phyloP scores from a whole-genome alignment of 306 rosid genomes.

The Corylus heterophylla region DNA sequence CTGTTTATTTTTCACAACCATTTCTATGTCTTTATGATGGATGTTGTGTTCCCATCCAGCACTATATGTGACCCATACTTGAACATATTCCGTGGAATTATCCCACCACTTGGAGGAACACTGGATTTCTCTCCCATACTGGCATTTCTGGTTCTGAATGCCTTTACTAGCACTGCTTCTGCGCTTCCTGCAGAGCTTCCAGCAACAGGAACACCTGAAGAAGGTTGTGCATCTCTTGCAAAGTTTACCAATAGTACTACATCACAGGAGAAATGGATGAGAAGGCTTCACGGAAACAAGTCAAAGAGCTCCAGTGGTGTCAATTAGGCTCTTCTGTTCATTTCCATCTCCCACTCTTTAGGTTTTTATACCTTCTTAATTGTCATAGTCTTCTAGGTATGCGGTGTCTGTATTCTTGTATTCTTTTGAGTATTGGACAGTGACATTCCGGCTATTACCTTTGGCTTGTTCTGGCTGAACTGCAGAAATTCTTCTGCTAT shows the following conservation, averaged over 20 bases:
- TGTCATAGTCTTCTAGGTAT: conserved; percentile 13
- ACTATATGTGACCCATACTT: conserved; percentile 91
- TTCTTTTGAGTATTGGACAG: neutral
- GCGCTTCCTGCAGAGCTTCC: conserved; percentile 99
- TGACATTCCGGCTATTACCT: neutral
- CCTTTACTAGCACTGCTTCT: conserved; percentile 87
- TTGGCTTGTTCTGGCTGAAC: neutral
- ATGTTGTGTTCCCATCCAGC: conserved; percentile 48
- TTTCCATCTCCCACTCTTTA: conserved; percentile 25
- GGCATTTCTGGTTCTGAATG: conserved; percentile 83
- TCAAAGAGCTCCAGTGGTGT: conserved; percentile 38
- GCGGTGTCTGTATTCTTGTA: neutral
- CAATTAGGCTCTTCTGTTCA: conserved; percentile 29
- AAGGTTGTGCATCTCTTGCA: conserved; percentile 28
- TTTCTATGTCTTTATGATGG: conserved; percentile 2
- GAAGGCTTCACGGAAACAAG: conserved; percentile 64
- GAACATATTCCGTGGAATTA: conserved; percentile 93
- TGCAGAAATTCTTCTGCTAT: neutral
- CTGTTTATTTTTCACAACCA: neutral
- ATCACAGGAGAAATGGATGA: conserved; percentile 81
- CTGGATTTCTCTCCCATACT: conserved; percentile 92
- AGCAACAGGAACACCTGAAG: conserved; percentile 37
- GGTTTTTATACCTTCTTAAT: conserved; percentile 20
- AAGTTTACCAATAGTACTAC: conserved; percentile 37
- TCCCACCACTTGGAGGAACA: conserved; percentile 94